phyloP scores from a whole-genome alignment of 371 early-diverging fungal genomes.

The Syncephalastrum monosporum region DNA sequence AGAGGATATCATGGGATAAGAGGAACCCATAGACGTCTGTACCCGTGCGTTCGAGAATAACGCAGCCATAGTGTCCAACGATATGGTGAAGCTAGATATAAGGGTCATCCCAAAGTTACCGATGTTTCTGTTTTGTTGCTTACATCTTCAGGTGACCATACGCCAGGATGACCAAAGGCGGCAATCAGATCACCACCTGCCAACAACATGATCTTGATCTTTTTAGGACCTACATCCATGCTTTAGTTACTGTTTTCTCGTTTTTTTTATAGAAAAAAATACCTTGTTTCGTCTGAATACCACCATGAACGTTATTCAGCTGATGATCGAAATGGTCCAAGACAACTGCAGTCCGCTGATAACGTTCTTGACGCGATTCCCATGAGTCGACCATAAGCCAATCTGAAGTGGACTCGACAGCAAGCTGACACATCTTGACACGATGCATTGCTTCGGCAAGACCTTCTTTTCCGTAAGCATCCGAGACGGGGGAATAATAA shows the following conservation, averaged over 20 bases:
- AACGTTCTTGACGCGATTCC: constrained; percentile 83
- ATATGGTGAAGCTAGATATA: constrained; percentile 84
- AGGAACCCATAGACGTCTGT: constrained; percentile 92
- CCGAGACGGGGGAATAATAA: constrained; percentile 95
- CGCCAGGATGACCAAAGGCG: constrained; percentile 88
- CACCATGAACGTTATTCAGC: constrained; percentile 71
- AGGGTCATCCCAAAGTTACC: not conserved
- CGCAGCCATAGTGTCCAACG: constrained; percentile 88
- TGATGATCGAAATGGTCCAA: constrained; percentile 92
- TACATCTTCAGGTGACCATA: constrained; percentile 93
- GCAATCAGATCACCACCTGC: constrained; percentile 98
- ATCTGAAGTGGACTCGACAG: constrained; percentile 75
- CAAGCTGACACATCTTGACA: constrained; percentile 92
- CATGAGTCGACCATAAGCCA: constrained; percentile 98
- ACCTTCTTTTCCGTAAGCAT: constrained; percentile 90
- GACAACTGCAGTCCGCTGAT: constrained; percentile 88
- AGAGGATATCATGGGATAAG: constrained; percentile 84
- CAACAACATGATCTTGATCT: constrained; percentile 85
- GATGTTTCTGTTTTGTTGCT: constrained; percentile 19
- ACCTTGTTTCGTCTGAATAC: constrained; percentile 54
- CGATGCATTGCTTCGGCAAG: constrained; percentile 84
- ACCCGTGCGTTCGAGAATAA: constrained; percentile 95
- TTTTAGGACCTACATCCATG: not conserved
- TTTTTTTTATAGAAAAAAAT: not conserved
- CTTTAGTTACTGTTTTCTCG: not conserved